Evolutionary conservation across 2,329 filamentous ascomycete species (phyloP), one percentile per base, ranked within the genome.

Genomic region (Moelleriella libera): DNA sequence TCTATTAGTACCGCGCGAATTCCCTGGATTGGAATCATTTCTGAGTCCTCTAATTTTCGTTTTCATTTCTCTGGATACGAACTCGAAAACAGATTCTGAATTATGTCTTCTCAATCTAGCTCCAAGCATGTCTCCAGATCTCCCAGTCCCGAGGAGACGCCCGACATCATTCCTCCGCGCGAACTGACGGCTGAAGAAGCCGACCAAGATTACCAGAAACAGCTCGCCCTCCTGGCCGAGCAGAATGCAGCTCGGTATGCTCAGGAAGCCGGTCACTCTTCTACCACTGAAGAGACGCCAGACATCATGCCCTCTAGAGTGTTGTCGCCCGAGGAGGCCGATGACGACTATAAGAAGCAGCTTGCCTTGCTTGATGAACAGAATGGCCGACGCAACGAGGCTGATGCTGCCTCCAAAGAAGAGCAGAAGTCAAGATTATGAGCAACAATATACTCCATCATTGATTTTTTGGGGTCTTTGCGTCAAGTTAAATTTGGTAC

Each of bases 291-390:
- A 34, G 29, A 44, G 32, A 44, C 43, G 11, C 30, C 43, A 30
- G 43, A 44, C 29, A 46, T 48, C 30, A 41, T 12, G 14, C 47
- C 47, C 8, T 28, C 30, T 21, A 29, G 47, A 11, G 43, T 37
- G 28, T 28, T 48, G n/a, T 45, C 47, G 11, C 21, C 43, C 29
- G 43, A 45, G 12, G 47, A 48, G 31, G 47, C 47, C 30, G 44
- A 45, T 30, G 44, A 34, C 39, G 47, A 48, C 43, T 48, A 46
- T 45, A 43, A 48, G 31, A 30, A 29, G 44, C 44, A 48, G 44
- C 47, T 46, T n/a, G 44, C 32, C 42, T 43, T 48, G 11, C 47
- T 48, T 14, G 28, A 28, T 32, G 7, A 42, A 43, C 44, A 48
- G 39, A 45, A 37, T 12, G 34, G 2, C 21, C 21, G 3, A 21